Evolutionary conservation across 2,329 filamentous ascomycete species (phyloP), one percentile per base, ranked within the genome.

Genomic region (Diaporthe citriasiana): DNA sequence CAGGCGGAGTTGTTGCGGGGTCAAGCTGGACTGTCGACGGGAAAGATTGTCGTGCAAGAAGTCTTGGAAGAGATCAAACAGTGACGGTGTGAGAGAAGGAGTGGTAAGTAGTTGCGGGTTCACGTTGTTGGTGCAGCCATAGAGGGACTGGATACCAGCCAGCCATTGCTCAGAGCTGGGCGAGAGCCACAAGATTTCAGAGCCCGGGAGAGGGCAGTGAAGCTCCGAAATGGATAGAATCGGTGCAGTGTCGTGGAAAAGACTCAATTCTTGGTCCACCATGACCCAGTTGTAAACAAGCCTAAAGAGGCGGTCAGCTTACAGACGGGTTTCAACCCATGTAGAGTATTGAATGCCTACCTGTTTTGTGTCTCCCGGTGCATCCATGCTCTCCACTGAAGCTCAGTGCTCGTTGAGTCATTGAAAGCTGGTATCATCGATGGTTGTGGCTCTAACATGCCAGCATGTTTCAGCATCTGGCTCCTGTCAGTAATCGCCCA

Each of bases 281-380:
- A 93, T 93, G 27, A 92, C 90, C 90, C 92, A 94, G 71, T 92
- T 93, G 82, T 94, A 93, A n/a, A 93, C 89, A 42, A 94, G 84
- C 77, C 92, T 92, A 12, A 53, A 53, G 25, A 51, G 65, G 1
- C 1, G 40, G 60, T 74, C 45, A 73, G 72, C 42, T 17, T 38
- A 19, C 22, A 8, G 4, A 4, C 13, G 33, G 10, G 17, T 15
- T 30, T 22, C 3, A 6, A 19, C 19, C 57, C 12, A 27, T 13
- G 4, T 4, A 19, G 8, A 2, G 17, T 10, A 12, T 1, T 3
- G 22, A n/a, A 13, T 25, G 81, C 86, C 82, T 84, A 90, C 88
- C 90, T 86, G 79, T 89, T 93, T 76, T 89, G 87, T 66, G 88
- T 88, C 81, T 94, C 92, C 40, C 89, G 87, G 76, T 90, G 86